Conservation (phyloP, 441 rosid species). For the Geranium incanum region DNA sequence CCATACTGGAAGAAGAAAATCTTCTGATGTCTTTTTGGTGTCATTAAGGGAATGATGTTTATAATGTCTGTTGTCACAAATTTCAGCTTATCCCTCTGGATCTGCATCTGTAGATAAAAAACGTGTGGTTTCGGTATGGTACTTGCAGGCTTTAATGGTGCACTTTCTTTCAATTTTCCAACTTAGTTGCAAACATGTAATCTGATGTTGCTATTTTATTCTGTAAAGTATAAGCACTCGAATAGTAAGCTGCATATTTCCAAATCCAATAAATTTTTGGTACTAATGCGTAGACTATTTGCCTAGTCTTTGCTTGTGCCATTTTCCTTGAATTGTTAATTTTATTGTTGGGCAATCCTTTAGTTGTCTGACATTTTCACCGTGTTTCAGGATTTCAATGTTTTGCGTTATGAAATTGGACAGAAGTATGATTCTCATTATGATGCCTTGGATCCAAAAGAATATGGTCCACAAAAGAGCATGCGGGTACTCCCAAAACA, state of each 20-base stretch:
- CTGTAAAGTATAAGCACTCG: not conserved
- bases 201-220: not conserved
- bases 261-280: slow-evolving; percentile 5
- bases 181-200: not conserved
- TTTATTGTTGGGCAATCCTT: slow-evolving; percentile 31
- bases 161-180: not conserved
- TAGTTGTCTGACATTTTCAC: slow-evolving; percentile 30
- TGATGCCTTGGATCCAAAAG: slow-evolving; percentile 46
- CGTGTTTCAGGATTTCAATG: slow-evolving; percentile 55
- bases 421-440: slow-evolving; percentile 52
- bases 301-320: not conserved
- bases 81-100: not conserved
- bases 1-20: not conserved
- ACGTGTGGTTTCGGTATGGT: not conserved
- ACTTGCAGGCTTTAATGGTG: not conserved
- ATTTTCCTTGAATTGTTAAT: slow-evolving; percentile 25
- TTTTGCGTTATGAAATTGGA: slow-evolving; percentile 52
- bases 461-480: slow-evolving; percentile 49
- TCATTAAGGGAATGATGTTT: not conserved
- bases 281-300: not conserved
- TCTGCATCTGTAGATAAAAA: not conserved
- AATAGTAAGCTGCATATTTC: not conserved
- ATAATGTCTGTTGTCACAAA: not conserved
- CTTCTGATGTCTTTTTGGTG: not conserved
- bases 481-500: slow-evolving; percentile 35